phyloP scores from a whole-genome alignment of 176 grass and related monocot genomes.

The Oryza punctata region DNA sequence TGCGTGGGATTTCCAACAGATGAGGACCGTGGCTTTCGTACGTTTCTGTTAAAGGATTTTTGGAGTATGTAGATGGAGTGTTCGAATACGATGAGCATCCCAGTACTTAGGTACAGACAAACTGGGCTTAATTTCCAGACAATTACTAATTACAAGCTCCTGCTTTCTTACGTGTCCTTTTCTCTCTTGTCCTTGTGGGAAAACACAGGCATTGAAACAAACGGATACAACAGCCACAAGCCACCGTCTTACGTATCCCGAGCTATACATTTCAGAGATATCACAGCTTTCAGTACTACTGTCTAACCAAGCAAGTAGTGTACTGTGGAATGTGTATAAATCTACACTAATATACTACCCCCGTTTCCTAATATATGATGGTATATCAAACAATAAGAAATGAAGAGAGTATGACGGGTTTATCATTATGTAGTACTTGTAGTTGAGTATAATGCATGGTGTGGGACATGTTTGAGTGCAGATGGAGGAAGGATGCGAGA shows the following conservation, averaged over 20 bases:
- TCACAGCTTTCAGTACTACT: background rate
- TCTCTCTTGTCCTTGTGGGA: conserved; percentile 25
- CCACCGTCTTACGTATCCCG: background rate
- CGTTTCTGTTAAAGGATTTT: background rate
- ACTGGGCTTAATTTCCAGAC: background rate
- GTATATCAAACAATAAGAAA: too few relatives aligned
- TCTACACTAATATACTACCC: too few relatives aligned
- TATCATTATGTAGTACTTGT: too few relatives aligned
- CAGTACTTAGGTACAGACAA: background rate
- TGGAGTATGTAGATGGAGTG: conserved; percentile 42
- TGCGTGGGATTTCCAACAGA: conserved; percentile 14
- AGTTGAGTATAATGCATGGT: background rate
- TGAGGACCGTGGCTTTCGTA: background rate
- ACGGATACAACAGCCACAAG: background rate
- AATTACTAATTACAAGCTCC: conserved; percentile 28
- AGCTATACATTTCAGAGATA: background rate
- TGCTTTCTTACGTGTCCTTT: conserved; percentile 36
- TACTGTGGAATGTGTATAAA: background rate
- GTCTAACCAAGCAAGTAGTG: background rate
- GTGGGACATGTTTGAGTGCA: conserved; percentile 10
- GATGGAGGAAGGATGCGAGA: conserved; percentile 94
- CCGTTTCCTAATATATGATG: too few relatives aligned
- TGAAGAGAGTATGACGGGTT: too few relatives aligned
- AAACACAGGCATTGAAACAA: background rate
- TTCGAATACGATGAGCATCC: conserved; percentile 34